These are phyloP conservation scores for Jaenimonas drosophilae DNA, from an alignment of 208 protist species.

Conservation along the genomic window DNA sequence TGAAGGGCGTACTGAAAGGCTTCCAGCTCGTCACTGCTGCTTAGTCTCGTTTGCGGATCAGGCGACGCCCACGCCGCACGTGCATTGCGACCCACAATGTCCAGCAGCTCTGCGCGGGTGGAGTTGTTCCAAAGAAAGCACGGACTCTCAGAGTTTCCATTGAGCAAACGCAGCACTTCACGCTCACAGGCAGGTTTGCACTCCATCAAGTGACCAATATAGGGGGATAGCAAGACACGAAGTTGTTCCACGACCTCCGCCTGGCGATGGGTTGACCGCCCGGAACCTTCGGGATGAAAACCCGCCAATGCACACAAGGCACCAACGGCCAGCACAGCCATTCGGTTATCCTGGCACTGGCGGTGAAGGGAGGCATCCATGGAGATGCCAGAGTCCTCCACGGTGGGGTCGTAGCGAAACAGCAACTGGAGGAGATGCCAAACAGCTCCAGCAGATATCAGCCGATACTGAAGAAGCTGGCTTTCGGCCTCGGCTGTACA, in stretches of 20 bases:
- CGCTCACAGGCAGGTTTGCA: slow-evolving; percentile 11
- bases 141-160: slow-evolving; percentile 77
- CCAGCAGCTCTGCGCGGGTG: slow-evolving; percentile 59
- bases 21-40: slow-evolving; percentile 13
- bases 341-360: slow-evolving; percentile 76
- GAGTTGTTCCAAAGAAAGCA: slow-evolving; percentile 87
- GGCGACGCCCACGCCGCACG: slow-evolving; percentile 32
- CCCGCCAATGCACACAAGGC: slow-evolving; percentile 59
- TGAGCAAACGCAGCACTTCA: slow-evolving; percentile 72
- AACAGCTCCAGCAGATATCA: slow-evolving; percentile 59
- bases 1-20: slow-evolving; percentile 61
- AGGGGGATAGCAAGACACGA: slow-evolving; percentile 71
- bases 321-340: slow-evolving; percentile 51
- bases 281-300: slow-evolving; percentile 8
- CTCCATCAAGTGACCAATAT: slow-evolving; percentile 58
- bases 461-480: slow-evolving; percentile 39
- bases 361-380: slow-evolving; percentile 62
- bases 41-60: slow-evolving; percentile 22
- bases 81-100: no score
- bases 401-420: slow-evolving; percentile 88
- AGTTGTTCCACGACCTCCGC: slow-evolving; percentile 26
- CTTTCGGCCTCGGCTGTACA: slow-evolving; percentile 51
- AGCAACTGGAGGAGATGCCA: slow-evolving; percentile 81
- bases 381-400: slow-evolving; percentile 54
- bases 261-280: slow-evolving; percentile 19